These are phyloP conservation scores for Penicillium polonicum DNA, from an alignment of 2,329 filamentous ascomycete genomes.

Conservation along the genomic window DNA sequence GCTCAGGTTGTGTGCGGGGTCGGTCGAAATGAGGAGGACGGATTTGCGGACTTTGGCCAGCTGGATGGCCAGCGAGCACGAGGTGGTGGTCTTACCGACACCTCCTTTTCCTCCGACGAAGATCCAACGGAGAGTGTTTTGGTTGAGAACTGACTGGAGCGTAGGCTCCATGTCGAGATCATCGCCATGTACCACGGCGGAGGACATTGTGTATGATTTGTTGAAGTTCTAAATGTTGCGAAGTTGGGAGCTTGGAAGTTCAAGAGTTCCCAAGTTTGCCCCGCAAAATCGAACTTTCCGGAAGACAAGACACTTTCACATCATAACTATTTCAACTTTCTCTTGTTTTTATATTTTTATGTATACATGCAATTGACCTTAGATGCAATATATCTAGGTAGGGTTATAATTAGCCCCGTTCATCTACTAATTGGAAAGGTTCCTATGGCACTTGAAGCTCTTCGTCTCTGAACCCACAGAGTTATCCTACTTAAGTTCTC, in stretches of 20 bases:
- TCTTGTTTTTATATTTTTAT: not conserved
- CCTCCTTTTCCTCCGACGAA: conserved; percentile 98
- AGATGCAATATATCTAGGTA: not conserved
- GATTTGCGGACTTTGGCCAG: conserved; percentile 92
- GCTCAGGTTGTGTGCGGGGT: conserved; percentile 95
- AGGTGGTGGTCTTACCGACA: conserved; percentile 99
- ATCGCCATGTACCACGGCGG: conserved; percentile 52
- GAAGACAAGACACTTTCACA: conserved; percentile 21
- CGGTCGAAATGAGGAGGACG: conserved; percentile 95
- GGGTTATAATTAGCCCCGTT: not conserved
- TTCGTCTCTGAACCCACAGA: not conserved
- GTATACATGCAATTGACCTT: not conserved
- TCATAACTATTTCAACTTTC: not conserved
- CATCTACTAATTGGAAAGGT: not conserved
- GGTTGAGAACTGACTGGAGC: conserved; percentile 91
- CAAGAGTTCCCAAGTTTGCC: conserved; percentile 20
- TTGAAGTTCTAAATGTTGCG: conserved; percentile 1
- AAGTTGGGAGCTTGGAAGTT: conserved; percentile 5
- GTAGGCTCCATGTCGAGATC: conserved; percentile 79
- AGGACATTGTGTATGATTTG: conserved; percentile 36
- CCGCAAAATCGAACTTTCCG: conserved; percentile 36
- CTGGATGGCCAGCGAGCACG: conserved; percentile 96
- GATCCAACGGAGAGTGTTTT: conserved; percentile 95
- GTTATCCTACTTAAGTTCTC: not conserved
- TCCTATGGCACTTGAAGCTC: not conserved